Conservation (phyloP, 2,329 filamentous ascomycete genomes). For the Pseudogymnoascus sp. region DNA sequence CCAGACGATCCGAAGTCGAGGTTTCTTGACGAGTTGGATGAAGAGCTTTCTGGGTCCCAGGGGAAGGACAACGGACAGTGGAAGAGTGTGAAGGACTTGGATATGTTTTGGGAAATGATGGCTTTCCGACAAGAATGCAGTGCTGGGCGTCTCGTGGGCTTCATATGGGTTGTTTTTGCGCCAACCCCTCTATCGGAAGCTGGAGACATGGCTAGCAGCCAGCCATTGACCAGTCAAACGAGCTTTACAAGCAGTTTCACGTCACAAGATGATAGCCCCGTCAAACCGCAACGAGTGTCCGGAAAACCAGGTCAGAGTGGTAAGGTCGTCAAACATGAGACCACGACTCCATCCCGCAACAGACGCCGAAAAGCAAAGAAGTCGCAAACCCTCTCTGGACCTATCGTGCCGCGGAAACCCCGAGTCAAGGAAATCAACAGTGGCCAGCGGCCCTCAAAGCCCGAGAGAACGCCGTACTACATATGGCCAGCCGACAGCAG, state of each 20-base stretch:
- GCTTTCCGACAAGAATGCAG: constrained; percentile 93
- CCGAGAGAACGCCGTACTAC: constrained; percentile 54
- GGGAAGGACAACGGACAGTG: constrained; percentile 60
- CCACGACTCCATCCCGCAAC: background rate
- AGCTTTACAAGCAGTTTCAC: constrained; percentile 3
- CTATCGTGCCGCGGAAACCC: constrained; percentile 57
- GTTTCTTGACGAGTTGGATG: constrained; percentile 82
- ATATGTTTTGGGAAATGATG: constrained; percentile 99
- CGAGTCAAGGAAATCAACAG: constrained; percentile 54
- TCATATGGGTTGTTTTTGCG: constrained; percentile 87
- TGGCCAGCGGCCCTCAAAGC: constrained; percentile 42
- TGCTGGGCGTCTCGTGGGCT: constrained; percentile 83
- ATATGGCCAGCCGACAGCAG: constrained; percentile 56
- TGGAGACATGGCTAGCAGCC: background rate
- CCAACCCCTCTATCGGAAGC: constrained; percentile 33
- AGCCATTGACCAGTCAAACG: background rate
- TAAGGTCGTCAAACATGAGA: background rate
- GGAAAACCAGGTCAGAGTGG: background rate
- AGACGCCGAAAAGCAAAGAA: constrained; percentile 32
- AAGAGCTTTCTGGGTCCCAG: constrained; percentile 57
- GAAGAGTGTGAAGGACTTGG: constrained; percentile 74
- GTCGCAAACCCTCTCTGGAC: constrained; percentile 47
- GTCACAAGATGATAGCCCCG: background rate
- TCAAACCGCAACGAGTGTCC: background rate
- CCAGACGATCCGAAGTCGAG: constrained; percentile 93